Percentiles rank a stretch among this genome's conserved stretches.
Evolutionary conservation across 768 basidiomycete species (phyloP).

Genomic region (Panaeolus cyanescens): DNA sequence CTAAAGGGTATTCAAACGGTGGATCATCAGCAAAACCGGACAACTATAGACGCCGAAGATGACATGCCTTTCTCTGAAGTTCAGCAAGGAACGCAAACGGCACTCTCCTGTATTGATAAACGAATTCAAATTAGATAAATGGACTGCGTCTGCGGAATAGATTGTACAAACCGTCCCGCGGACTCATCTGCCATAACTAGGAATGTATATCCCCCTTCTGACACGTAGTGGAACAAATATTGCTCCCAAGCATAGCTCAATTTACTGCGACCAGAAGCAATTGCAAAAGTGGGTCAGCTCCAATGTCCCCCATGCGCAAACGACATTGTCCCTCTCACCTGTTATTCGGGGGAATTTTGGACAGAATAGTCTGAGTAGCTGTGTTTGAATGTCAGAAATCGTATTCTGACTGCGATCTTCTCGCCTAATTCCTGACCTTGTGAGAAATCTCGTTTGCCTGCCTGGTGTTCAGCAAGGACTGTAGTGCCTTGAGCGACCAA

Average conservation of each 20-base stretch:
- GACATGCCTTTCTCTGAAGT: slow-evolving; percentile 72
- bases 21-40: not conserved
- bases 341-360: slow-evolving; percentile 93
- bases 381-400: slow-evolving; percentile 2
- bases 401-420: not conserved
- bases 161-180: slow-evolving; percentile 70
- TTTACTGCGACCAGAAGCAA: slow-evolving; percentile 49
- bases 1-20: slow-evolving; percentile 30
- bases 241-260: slow-evolving; percentile 90
- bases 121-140: slow-evolving; percentile 4
- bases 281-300: slow-evolving; percentile 8
- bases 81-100: slow-evolving; percentile 93
- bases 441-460: slow-evolving; percentile 83
- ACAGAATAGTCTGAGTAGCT: slow-evolving; percentile 89
- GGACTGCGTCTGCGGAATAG: not conserved
- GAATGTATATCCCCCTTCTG: slow-evolving; percentile 84
- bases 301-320: not conserved
- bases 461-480: slow-evolving; percentile 87
- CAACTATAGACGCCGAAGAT: slow-evolving; percentile 1
- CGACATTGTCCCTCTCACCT: slow-evolving; percentile 38
- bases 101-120: slow-evolving; percentile 64
- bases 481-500: slow-evolving; percentile 76
- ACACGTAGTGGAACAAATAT: slow-evolving; percentile 93
- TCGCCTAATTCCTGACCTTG: slow-evolving; percentile 57
- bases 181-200: slow-evolving; percentile 95